These are phyloP conservation scores for Tuctoria greenei DNA, from an alignment of 176 grass and related monocot genomes.

Conservation along the genomic window DNA sequence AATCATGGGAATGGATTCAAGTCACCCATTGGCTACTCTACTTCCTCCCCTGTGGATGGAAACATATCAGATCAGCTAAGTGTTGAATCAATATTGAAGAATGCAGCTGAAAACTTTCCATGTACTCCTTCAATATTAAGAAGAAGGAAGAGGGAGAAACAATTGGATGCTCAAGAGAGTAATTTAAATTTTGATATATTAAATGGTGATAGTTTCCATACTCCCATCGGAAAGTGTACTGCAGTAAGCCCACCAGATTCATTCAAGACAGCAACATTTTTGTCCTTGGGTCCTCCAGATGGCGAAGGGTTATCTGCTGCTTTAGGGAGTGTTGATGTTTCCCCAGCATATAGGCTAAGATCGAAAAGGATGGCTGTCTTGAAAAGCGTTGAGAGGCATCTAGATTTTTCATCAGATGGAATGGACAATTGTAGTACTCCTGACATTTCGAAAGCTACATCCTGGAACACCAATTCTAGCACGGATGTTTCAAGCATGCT, in stretches of 20 bases:
- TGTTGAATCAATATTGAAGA: constrained; percentile 74
- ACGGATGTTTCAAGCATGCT: constrained; percentile 33
- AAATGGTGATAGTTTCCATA: constrained; percentile 41
- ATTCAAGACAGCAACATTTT: constrained; percentile 41
- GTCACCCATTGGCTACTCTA: constrained; percentile 33
- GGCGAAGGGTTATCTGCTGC: constrained; percentile 29
- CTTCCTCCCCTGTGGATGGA: constrained; percentile 22
- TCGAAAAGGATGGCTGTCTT: constrained; percentile 69
- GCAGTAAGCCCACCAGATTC: constrained; percentile 34
- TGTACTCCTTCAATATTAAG: constrained; percentile 82
- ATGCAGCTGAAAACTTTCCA: constrained; percentile 75
- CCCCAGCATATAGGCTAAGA: constrained; percentile 69
- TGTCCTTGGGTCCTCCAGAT: constrained; percentile 40
- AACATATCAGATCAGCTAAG: constrained; percentile 38
- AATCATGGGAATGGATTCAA: constrained; percentile 16
- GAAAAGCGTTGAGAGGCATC: constrained; percentile 73
- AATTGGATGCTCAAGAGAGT: constrained; percentile 27
- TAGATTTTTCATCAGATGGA: constrained; percentile 70
- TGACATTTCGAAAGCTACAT: constrained; percentile 7
- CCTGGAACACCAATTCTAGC: constrained; percentile 26
- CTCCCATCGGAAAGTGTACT: constrained; percentile 36
- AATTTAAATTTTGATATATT: constrained; percentile 35
- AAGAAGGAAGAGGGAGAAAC: constrained; percentile 63
- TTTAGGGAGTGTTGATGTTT: constrained; percentile 59
- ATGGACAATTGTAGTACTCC: constrained; percentile 30